phyloP scores from a whole-genome alignment of 2,329 filamentous ascomycete genomes.

The Calonectria pseudoreteaudii region DNA sequence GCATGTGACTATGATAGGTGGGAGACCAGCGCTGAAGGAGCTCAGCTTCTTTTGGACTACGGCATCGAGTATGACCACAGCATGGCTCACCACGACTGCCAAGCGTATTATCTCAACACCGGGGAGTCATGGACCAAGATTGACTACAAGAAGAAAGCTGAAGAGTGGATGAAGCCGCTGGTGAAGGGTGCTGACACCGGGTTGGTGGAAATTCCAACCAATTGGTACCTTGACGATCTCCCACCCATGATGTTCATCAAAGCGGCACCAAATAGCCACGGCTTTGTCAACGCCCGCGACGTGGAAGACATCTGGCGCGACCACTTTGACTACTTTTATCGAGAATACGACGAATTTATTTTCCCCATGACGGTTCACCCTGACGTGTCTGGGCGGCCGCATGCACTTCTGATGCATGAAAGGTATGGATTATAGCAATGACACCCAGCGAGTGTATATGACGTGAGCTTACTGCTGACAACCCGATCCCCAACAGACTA shows the following conservation, averaged over 20 bases:
- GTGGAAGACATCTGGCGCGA: slow-evolving; percentile 75
- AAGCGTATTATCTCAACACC: slow-evolving; percentile 72
- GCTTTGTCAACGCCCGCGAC: slow-evolving; percentile 67
- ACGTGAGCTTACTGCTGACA: neutral
- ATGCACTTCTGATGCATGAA: slow-evolving; percentile 80
- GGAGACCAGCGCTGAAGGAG: slow-evolving; percentile 77
- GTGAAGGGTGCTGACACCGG: slow-evolving; percentile 69
- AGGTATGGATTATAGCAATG: slow-evolving; percentile 19
- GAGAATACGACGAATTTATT: slow-evolving; percentile 81
- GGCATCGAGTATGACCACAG: slow-evolving; percentile 78
- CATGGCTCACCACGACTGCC: slow-evolving; percentile 73
- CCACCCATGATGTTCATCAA: slow-evolving; percentile 82
- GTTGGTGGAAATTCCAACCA: slow-evolving; percentile 70
- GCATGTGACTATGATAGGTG: slow-evolving; percentile 57
- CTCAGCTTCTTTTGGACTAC: slow-evolving; percentile 72
- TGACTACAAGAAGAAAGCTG: slow-evolving; percentile 62
- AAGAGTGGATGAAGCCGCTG: slow-evolving; percentile 61
- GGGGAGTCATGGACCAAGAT: slow-evolving; percentile 78
- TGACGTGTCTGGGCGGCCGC: slow-evolving; percentile 77
- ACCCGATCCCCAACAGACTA: slow-evolving; percentile 23
- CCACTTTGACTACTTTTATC: slow-evolving; percentile 80
- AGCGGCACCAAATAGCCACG: slow-evolving; percentile 72
- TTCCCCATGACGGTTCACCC: slow-evolving; percentile 84
- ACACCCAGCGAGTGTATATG: too few relatives aligned
- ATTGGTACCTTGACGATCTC: slow-evolving; percentile 75